A percentile compares a stretch with the other conserved stretches of the same genome.
phyloP scores from a whole-genome alignment of 495 filamentous ascomycete genomes.

The Schizothecium vesticola region DNA sequence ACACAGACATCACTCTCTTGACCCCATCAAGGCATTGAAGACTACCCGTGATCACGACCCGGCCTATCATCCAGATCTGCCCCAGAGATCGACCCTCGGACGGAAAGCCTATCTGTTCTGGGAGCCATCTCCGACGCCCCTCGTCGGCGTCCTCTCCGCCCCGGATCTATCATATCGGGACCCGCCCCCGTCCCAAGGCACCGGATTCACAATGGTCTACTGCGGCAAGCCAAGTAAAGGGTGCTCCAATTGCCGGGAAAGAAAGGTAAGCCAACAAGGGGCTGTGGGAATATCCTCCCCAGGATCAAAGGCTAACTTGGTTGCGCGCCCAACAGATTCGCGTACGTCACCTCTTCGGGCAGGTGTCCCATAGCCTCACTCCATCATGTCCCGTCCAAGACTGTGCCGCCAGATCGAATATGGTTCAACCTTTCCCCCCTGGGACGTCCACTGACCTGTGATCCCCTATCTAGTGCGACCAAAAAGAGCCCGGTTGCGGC shows the following conservation, averaged over 20 bases:
- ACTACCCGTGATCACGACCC: neutral
- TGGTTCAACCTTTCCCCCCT: neutral
- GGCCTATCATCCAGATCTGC: neutral
- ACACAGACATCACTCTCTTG: neutral
- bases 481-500: conserved; percentile 57
- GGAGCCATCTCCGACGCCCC: neutral
- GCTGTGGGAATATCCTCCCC: conserved; percentile 30
- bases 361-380: conserved; percentile 5
- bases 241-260: conserved; percentile 58
- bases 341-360: conserved; percentile 12
- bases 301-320: neutral
- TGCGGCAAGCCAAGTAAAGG: conserved; percentile 66
- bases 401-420: neutral
- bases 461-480: conserved; percentile 53
- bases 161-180: neutral
- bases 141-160: neutral
- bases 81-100: neutral
- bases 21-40: neutral
- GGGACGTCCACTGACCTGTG: neutral
- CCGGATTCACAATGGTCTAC: conserved; percentile 55
- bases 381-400: neutral
- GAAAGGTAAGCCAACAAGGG: conserved; percentile 26
- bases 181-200: neutral
- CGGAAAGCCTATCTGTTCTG: neutral
- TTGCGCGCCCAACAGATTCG: conserved; percentile 2